These are phyloP conservation scores for Paecilomyces dactylethromorphus DNA, from an alignment of 2,329 filamentous ascomycete genomes.

Conservation along the genomic window DNA sequence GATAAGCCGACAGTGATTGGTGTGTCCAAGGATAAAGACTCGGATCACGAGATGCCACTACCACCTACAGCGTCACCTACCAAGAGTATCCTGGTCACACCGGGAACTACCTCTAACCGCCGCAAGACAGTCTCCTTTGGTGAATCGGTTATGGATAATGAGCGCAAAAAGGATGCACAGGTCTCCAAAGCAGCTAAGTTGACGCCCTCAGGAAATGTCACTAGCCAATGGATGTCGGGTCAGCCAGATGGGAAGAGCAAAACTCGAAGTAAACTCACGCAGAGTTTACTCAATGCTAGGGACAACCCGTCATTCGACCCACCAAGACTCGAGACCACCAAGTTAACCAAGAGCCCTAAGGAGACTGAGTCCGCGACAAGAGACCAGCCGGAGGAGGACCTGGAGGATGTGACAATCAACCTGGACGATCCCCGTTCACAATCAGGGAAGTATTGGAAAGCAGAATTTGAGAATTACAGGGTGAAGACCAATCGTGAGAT, in stretches of 20 bases:
- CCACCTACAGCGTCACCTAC: conserved; percentile 44
- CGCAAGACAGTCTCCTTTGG: conserved; percentile 58
- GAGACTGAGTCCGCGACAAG: conserved; percentile 6
- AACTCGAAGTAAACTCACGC: conserved; percentile 34
- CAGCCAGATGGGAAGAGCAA: conserved; percentile 26
- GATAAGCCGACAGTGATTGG: conserved; percentile 8
- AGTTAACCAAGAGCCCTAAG: conserved; percentile 8
- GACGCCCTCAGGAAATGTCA: conserved; percentile 42
- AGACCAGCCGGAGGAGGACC: conserved; percentile 17
- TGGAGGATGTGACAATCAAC: conserved; percentile 47
- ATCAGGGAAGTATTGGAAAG: conserved; percentile 57
- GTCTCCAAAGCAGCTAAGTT: conserved; percentile 38
- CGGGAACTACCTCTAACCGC: conserved; percentile 50
- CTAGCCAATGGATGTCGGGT: conserved; percentile 33
- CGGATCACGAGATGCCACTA: conserved; percentile 17
- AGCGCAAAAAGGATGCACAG: conserved; percentile 43
- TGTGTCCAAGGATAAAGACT: conserved; percentile 13
- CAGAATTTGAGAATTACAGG: conserved; percentile 53
- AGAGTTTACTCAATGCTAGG: conserved; percentile 34
- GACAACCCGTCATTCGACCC: conserved; percentile 19
- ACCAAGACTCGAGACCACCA: conserved; percentile 17
- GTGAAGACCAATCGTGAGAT: conserved; percentile 53
- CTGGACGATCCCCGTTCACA: conserved; percentile 49
- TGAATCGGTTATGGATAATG: conserved; percentile 51
- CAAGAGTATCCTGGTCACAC: conserved; percentile 60